Percentiles rank a stretch among this genome's conserved stretches.
Evolutionary conservation across 352 stramenopile genomes (phyloP).

Genomic region (Globisporangium spinosum): DNA sequence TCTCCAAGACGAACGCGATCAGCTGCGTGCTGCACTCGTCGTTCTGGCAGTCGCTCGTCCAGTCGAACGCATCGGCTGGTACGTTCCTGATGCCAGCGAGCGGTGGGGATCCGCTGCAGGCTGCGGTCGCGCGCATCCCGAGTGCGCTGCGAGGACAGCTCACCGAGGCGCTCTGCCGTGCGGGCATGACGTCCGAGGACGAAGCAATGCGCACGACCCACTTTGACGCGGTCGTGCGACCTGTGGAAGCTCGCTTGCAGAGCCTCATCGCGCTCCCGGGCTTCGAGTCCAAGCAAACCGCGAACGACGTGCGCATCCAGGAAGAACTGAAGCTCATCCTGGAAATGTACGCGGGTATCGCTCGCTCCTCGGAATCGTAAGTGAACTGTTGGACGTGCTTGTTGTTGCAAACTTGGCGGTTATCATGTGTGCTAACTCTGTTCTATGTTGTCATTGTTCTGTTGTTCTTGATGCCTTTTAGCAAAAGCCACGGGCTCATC

Average conservation of each 20-base stretch:
- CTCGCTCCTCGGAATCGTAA: slow-evolving; percentile 64
- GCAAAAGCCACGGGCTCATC: slow-evolving; percentile 53
- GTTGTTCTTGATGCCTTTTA: slow-evolving; percentile 13
- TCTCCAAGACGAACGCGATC: slow-evolving; percentile 67
- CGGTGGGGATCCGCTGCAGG: slow-evolving; percentile 31
- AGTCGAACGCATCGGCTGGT: slow-evolving; percentile 60
- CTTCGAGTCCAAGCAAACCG: slow-evolving; percentile 55
- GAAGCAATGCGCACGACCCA: slow-evolving; percentile 34
- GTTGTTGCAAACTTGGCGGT: neutral
- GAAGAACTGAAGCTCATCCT: slow-evolving; percentile 77
- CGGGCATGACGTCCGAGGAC: slow-evolving; percentile 59
- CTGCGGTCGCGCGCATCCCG: slow-evolving; percentile 55
- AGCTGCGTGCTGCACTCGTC: slow-evolving; percentile 42
- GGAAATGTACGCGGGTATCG: slow-evolving; percentile 76
- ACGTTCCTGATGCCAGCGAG: slow-evolving; percentile 37
- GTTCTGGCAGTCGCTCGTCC: slow-evolving; percentile 72
- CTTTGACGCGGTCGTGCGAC: slow-evolving; percentile 54
- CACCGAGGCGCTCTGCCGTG: slow-evolving; percentile 66
- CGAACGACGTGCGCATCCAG: slow-evolving; percentile 62
- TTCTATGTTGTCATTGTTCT: neutral
- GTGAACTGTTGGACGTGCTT: slow-evolving; percentile 10
- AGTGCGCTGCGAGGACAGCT: slow-evolving; percentile 54
- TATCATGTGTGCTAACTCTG: neutral
- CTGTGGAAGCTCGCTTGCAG: slow-evolving; percentile 48
- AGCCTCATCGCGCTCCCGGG: slow-evolving; percentile 50